Evolutionary conservation across 2,329 filamentous ascomycete genomes (phyloP), one percentile per base, ranked within the genome.

Genomic region (Fusarium camptoceras): DNA sequence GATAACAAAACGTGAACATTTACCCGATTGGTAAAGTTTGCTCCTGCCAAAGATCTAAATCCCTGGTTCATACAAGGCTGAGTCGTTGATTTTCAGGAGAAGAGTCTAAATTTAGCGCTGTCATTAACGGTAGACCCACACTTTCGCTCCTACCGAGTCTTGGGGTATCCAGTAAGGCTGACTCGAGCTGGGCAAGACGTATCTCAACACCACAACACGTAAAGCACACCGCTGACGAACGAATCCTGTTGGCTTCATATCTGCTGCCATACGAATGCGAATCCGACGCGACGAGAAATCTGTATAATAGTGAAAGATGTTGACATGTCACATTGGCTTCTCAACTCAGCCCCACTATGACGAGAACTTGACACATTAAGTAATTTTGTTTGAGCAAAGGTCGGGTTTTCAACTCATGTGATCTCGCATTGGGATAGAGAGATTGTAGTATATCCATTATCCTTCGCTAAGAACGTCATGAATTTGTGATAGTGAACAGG

Each of bases 231-330:
- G 20, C 16, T 12, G 12, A 18, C 11, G 5, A n/a, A 50, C 7
- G 4, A 4, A 5, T 9, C 2, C 5, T 15, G 18, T 6, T 6
- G 3, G 8, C 28, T n/a, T 7, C 34, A n/a, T 4, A 0, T 37
- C 5, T 10, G 34, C 10, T n/a, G 18, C 3, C n/a, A 37, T n/a
- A 5, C 31, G 31, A 37, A n/a, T 37, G 31, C 27, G 24, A n/a
- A 16, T 16, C 18, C 8, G 2, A 3, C n/a, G 3, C 4, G 9
- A 2, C 9, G 30, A 15, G 47, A 34, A 49, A 25, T 49, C 11
- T n/a, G 20, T 16, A n/a, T n/a, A n/a, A n/a, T n/a, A n/a, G n/a
- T n/a, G n/a, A n/a, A n/a, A n/a, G n/a, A 27, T 46, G 4, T 24
- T 12, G 16, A 20, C n/a, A n/a, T n/a, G n/a, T n/a, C n/a, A n/a